Evolutionary conservation across 495 filamentous ascomycete genomes (phyloP).

Genomic region (Neurospora sp.): DNA sequence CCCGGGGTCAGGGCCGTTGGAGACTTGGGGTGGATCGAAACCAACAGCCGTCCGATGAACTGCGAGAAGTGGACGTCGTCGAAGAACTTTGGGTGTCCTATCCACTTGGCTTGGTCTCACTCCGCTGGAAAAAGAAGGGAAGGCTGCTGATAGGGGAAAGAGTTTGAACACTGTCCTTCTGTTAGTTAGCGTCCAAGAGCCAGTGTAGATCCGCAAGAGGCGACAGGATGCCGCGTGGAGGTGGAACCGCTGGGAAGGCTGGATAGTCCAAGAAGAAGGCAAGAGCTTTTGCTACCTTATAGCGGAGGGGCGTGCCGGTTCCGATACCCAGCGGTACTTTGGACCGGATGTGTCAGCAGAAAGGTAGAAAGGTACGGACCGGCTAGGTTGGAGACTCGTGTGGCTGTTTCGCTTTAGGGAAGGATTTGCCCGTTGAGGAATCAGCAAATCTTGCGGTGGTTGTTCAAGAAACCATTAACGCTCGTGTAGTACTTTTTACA

Average conservation of each 20-base stretch:
- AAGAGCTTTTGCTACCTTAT: not conserved
- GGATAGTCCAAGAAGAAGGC: not conserved
- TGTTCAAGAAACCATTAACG: no score
- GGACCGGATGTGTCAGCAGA: not conserved
- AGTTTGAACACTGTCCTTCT: not conserved
- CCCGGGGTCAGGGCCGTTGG: conserved; percentile 13
- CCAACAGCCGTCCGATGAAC: conserved; percentile 6
- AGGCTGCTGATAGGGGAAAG: not conserved
- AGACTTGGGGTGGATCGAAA: conserved; percentile 1
- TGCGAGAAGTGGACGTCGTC: not conserved
- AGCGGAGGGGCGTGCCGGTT: conserved; percentile 9
- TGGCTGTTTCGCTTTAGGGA: not conserved
- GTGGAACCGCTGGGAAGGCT: conserved; percentile 8
- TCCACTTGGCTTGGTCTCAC: not conserved
- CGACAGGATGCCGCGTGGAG: conserved; percentile 13
- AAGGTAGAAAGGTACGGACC: not conserved
- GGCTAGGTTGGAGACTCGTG: not conserved
- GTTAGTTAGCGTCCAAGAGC: not conserved
- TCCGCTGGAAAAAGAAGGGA: conserved; percentile 1
- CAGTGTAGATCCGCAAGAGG: conserved; percentile 1
- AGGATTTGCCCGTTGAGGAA: not conserved
- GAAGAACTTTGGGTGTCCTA: not conserved
- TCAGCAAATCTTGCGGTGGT: no score
- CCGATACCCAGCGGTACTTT: conserved; percentile 5
- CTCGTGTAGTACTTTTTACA: not conserved